Evolutionary conservation across 352 stramenopile genomes (phyloP), one percentile per base, ranked within the genome.

Genomic region (Globisporangium apiculatum): DNA sequence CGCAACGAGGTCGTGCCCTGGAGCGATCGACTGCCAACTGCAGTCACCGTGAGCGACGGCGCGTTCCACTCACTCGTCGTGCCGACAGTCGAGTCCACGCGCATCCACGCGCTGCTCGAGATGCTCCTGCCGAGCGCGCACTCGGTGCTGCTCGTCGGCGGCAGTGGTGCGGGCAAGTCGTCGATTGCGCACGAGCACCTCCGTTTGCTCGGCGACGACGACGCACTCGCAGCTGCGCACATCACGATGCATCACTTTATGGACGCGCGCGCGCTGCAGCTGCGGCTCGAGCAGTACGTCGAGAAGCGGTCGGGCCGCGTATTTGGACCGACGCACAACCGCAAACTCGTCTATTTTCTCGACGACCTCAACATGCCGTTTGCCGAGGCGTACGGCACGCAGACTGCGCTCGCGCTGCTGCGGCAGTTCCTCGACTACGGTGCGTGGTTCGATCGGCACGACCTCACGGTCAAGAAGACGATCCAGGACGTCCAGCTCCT

Each of bases 351-450:
- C 10, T 96, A 95, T 54, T 97, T 97, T 49, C 62, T 97, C 1
- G 89, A 97, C 59, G 89, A 97, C 54, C 55, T 97, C 12, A 97
- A 97, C 60, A 94, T 97, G 85, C 86, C 90, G 3, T 76, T 73
- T 18, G 69, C 89, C 0, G 90, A 97, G 57, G 64, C 76, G 40
- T 97, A 96, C 59, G 90, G 89, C 7, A 97, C 90, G 2, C 92
- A 98, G 55, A 96, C 91, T 0, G 75, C 91, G 0, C 75, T 97
- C 7, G 89, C 87, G 0, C 67, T 98, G 14, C 55, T 98, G 42
- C 75, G 91, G 3, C 91, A 97, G 64, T 94, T 86, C 62, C 94
- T 97, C 71, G 92, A 98, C 58, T 97, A 97, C 57, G 71, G 73
- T 11, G 76, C 81, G 17, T 97, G 89, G 89, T 98, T 93, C 56